These are phyloP conservation scores for Ceratocystis cacaofunesta DNA, from an alignment of 2,329 filamentous ascomycete genomes.

Conservation along the genomic window DNA sequence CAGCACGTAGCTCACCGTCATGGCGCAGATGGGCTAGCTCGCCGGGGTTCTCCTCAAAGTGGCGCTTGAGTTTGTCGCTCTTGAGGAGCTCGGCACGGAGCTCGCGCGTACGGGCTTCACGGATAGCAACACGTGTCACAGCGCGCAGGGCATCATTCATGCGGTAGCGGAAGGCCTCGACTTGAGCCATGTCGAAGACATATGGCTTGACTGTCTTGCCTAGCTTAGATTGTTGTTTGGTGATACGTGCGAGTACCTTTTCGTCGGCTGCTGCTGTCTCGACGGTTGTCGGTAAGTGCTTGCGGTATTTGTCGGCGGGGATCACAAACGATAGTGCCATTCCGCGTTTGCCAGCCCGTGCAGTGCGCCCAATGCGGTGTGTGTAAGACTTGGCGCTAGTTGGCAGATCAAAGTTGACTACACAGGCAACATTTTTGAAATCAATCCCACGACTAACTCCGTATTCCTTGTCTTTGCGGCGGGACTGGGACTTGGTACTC, in stretches of 20 bases:
- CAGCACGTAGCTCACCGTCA: conserved; percentile 72
- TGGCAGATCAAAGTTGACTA: conserved; percentile 95
- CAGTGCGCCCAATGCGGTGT: conserved; percentile 91
- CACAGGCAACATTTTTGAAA: conserved; percentile 86
- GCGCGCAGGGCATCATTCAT: conserved; percentile 84
- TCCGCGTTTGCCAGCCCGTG: conserved; percentile 75
- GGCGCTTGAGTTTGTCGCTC: conserved; percentile 82
- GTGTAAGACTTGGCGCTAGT: conserved; percentile 80
- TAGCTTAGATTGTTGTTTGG: conserved; percentile 60
- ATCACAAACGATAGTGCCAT: conserved; percentile 95
- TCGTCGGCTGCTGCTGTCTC: conserved; percentile 69
- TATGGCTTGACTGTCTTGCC: conserved; percentile 78
- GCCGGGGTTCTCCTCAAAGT: conserved; percentile 93
- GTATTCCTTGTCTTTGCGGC: conserved; percentile 67
- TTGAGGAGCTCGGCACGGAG: conserved; percentile 80
- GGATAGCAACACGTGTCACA: conserved; percentile 77
- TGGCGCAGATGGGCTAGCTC: conserved; percentile 79
- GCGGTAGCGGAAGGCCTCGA: conserved; percentile 88
- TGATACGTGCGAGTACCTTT: conserved; percentile 64
- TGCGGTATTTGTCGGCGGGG: conserved; percentile 64
- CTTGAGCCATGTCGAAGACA: conserved; percentile 83
- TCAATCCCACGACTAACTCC: conserved; percentile 93
- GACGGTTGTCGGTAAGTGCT: conserved; percentile 76
- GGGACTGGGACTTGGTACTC: conserved; percentile 31
- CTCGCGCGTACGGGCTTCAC: conserved; percentile 78